These are phyloP conservation scores for Calonectria naviculata DNA, from an alignment of 2,329 filamentous ascomycete genomes.

Conservation along the genomic window DNA sequence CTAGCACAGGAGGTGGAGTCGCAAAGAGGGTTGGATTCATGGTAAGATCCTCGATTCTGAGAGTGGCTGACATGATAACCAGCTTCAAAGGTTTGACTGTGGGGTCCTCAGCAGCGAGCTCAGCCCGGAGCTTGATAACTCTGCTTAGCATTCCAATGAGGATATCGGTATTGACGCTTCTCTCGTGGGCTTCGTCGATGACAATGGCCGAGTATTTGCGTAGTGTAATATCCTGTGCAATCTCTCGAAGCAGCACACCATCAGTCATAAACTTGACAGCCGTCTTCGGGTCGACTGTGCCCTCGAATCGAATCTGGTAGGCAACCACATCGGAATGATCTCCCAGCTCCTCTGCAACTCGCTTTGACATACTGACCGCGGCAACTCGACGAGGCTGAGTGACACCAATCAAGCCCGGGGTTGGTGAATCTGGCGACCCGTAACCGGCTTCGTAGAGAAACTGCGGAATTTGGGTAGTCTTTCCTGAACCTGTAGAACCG, in stretches of 20 bases:
- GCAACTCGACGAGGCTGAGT: conserved; percentile 96
- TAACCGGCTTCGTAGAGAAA: conserved; percentile 96
- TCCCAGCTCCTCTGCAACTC: conserved; percentile 88
- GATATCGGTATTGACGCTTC: conserved; percentile 97
- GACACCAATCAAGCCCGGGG: conserved; percentile 91
- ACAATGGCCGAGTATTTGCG: conserved; percentile 93
- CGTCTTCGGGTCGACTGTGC: conserved; percentile 81
- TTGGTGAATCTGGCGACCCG: conserved; percentile 80
- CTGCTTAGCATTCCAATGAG: conserved; percentile 97
- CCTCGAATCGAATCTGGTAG: conserved; percentile 96
- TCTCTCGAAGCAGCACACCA: conserved; percentile 91
- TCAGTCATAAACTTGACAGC: conserved; percentile 99
- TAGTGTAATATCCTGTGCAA: conserved; percentile 88
- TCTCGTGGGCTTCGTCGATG: conserved; percentile 96
- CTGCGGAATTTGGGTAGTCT: conserved; percentile 97
- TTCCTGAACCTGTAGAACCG: conserved; percentile 95
- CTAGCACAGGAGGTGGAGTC: conserved; percentile 81
- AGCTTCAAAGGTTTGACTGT: conserved; percentile 85
- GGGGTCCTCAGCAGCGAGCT: conserved; percentile 78
- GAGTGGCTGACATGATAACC: conserved; percentile 97
- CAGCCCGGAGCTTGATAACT: conserved; percentile 84
- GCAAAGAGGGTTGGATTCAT: conserved; percentile 85
- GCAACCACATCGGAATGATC: conserved; percentile 81
- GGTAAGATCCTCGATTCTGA: conserved; percentile 90
- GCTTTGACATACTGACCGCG: conserved; percentile 95